phyloP scores from a whole-genome alignment of 2,329 filamentous ascomycete species.

The Colletotrichum sp. region DNA sequence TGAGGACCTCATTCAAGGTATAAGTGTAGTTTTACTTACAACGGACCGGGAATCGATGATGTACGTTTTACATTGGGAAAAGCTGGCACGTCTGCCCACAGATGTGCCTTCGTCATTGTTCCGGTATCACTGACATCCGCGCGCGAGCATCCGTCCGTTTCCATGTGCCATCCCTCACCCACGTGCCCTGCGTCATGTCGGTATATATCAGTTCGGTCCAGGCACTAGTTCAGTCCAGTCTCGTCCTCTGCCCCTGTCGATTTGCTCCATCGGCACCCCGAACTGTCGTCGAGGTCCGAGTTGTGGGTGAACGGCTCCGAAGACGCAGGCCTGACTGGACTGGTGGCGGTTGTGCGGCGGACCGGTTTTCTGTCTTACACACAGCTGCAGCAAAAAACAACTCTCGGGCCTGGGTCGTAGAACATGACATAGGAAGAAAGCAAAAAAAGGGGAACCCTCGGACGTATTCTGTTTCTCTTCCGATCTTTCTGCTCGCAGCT shows the following conservation, averaged over 20 bases:
- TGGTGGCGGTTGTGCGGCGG: background rate
- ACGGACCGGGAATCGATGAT: background rate
- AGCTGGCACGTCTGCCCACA: background rate
- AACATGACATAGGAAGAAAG: background rate
- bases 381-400: background rate
- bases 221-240: background rate
- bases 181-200: background rate
- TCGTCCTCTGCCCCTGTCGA: background rate
- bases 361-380: background rate
- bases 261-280: background rate
- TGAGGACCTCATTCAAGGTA: background rate
- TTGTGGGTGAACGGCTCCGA: background rate
- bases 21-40: conserved; percentile 4
- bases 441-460: background rate
- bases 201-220: background rate
- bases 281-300: background rate
- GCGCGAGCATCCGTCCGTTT: background rate
- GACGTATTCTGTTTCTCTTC: background rate
- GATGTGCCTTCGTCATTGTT: background rate
- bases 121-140: background rate
- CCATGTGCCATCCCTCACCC: background rate
- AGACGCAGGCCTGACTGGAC: background rate
- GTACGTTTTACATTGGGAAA: background rate
- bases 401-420: background rate
- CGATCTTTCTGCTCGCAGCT: background rate